A percentile compares a stretch with the other conserved stretches of the same genome.
phyloP scores from a whole-genome alignment of 1,284 basidiomycete genomes.

The Inonotus hispidus region DNA sequence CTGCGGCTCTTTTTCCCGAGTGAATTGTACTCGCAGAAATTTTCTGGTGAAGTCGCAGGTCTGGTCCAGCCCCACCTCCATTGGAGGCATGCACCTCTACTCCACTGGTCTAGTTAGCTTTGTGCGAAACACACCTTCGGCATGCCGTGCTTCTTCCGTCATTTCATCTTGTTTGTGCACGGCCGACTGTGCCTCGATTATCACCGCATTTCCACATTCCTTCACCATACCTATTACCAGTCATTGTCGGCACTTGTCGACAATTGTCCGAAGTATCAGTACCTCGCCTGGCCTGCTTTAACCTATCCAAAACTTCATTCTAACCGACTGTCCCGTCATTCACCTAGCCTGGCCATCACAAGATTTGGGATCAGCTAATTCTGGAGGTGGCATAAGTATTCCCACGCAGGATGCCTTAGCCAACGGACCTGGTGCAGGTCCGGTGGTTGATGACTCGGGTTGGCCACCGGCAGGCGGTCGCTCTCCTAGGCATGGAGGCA shows the following conservation, averaged over 20 bases:
- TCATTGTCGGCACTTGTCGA: background rate
- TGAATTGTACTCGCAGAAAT: background rate
- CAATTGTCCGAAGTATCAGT: background rate
- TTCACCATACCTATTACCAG: background rate
- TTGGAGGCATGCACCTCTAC: too few species aligned
- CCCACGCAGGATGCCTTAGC: slow-evolving; percentile 50
- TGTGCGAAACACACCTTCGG: background rate
- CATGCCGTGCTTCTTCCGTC: background rate
- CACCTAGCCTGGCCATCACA: slow-evolving; percentile 70
- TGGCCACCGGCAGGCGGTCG: slow-evolving; percentile 41
- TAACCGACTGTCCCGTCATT: slow-evolving; percentile 14
- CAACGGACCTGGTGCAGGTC: slow-evolving; percentile 31
- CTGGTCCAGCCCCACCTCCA: background rate
- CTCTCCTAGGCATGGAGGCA: slow-evolving; percentile 41
- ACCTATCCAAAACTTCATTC: slow-evolving; percentile 4
- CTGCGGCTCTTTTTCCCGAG: background rate
- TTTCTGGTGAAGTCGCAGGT: background rate
- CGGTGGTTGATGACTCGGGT: slow-evolving; percentile 36
- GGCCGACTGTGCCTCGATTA: background rate
- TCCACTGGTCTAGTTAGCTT: too few species aligned
- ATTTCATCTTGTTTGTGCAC: background rate
- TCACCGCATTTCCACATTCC: background rate
- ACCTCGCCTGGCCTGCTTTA: slow-evolving; percentile 1
- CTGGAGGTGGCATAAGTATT: slow-evolving; percentile 53
- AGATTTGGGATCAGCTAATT: slow-evolving; percentile 57